Base-by-base conservation (phyloP, 2,329 filamentous ascomycete species). In the Ambrosiella cleistominuta region DNA sequence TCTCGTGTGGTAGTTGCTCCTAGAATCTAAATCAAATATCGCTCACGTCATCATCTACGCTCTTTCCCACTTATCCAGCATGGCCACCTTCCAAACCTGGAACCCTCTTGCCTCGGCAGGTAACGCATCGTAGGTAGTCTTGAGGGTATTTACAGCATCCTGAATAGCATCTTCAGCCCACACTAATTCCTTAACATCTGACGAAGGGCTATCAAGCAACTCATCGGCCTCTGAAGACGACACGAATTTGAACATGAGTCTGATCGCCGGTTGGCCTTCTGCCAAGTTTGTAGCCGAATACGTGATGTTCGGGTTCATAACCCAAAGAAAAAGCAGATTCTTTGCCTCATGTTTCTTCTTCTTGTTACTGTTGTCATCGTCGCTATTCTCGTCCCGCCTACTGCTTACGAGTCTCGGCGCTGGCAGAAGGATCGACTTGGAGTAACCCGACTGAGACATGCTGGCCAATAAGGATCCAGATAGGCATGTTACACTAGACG, bases 21-120 rank as follows among this genome's bases (percentile, higher is more conserved):
- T 11, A 9, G 39, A n/a, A 12, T 12, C 39, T 12, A 42, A 42
- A n/a, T 42, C 39, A 42, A n/a, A 7, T 36, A 8, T 8, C 8
- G 2, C 47, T 19, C 12, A n/a, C 9, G 47, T 9, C 27, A 36
- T n/a, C n/a, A 51, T 19, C 47, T 51, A 51, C 11, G 13, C 15
- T 36, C 59, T 37, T 35, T 49, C 39, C 59, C 77, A 82, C 60
- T 76, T 71, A 62, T 76, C 74, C 60, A 88, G 65, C 15, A 88
- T 66, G 1, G 81, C 82, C 4, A 88, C 80, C 35, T 75, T 74
- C 83, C 83, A 88, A n/a, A 75, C 77, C 65, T 78, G 74, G 63
- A 86, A 85, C 36, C 64, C 69, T 58, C 79, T 73, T 60, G 83
- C 79, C 7, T 70, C 70, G 0, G 63, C 65, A 1, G 84, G 83